These are phyloP conservation scores for Cordyceps cicadae DNA, from an alignment of 2,329 filamentous ascomycete genomes.

Conservation along the genomic window DNA sequence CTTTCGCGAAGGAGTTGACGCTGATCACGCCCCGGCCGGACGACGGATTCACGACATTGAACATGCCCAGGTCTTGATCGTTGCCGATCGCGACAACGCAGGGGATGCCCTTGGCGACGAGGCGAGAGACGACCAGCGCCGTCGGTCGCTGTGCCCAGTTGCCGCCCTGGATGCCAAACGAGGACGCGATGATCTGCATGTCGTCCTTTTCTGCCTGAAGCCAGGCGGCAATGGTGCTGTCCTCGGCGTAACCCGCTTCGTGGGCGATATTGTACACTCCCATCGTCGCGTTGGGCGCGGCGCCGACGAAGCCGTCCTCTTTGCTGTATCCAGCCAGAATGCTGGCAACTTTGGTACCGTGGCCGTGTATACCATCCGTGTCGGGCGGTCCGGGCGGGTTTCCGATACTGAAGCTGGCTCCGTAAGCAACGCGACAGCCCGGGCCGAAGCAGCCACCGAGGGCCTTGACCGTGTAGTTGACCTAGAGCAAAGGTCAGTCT, in stretches of 20 bases:
- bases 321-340: slow-evolving; percentile 52
- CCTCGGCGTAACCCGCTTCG: slow-evolving; percentile 42
- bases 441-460: slow-evolving; percentile 42
- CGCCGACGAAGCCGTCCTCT: slow-evolving; percentile 45
- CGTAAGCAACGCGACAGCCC: slow-evolving; percentile 50
- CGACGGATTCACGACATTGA: slow-evolving; percentile 40
- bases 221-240: slow-evolving; percentile 51
- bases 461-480: background rate
- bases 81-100: slow-evolving; percentile 46
- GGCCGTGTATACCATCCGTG: slow-evolving; percentile 26
- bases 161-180: slow-evolving; percentile 40
- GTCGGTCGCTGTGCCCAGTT: slow-evolving; percentile 40
- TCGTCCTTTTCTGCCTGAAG: slow-evolving; percentile 52
- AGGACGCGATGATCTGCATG: slow-evolving; percentile 47
- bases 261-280: slow-evolving; percentile 51
- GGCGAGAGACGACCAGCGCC: slow-evolving; percentile 42
- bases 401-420: slow-evolving; percentile 52
- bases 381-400: slow-evolving; percentile 35
- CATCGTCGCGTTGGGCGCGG: slow-evolving; percentile 46
- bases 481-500: background rate
- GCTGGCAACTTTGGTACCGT: slow-evolving; percentile 55
- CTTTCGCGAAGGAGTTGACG: slow-evolving; percentile 34
- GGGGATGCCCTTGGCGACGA: slow-evolving; percentile 44
- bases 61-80: slow-evolving; percentile 36
- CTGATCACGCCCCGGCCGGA: slow-evolving; percentile 39